Evolutionary conservation across 495 filamentous ascomycete genomes (phyloP), one percentile per base, ranked within the genome.

Genomic region (Penicillium cataractarum): DNA sequence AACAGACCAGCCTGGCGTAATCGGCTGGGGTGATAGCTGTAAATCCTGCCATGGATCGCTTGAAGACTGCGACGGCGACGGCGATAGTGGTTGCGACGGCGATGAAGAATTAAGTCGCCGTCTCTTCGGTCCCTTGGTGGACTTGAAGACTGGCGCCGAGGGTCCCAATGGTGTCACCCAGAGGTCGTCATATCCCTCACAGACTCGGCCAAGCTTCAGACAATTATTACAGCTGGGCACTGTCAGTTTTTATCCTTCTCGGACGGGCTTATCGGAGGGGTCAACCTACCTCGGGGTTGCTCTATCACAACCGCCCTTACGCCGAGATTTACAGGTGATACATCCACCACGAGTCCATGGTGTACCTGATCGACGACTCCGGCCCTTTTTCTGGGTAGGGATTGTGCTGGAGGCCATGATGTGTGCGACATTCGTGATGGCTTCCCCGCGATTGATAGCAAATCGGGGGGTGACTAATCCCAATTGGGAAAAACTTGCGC

Each of bases 291-390:
- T 76, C 8, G 78, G 78, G 57, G 80, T 81, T 12, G 74, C 63
- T 64, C 80, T 78, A 58, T 81, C 78, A 37, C 78, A 81, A 49
- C 73, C 49, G n/a, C 49, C 73, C 62, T 81, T 81, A 29, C 77
- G 74, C 46, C 78, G 71, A 53, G 67, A 74, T 57, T 81, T 81
- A 61, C 78, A 81, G 0, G 78, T 81, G 21, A 80, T 46, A 51
- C 78, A 81, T 6, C 76, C 78, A 0, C 76, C 78, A 6, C 78
- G 76, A 61, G 75, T 77, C 78, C 78, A 81, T 61, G 71, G 73
- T 2, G 69, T 71, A 6, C 77, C 74, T n/a, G 72, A 70, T 60
- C 72, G 69, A 22, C 72, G 71, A 52, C 61, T 66, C 61, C 73
- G 67, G 57, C 63, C 67, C 33, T 68, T 78, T 10, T 64, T 70